A percentile compares a stretch with the other conserved stretches of the same genome.
Conservation (phyloP, 495 filamentous ascomycete genomes). For the Podospora pseudopauciseta region DNA sequence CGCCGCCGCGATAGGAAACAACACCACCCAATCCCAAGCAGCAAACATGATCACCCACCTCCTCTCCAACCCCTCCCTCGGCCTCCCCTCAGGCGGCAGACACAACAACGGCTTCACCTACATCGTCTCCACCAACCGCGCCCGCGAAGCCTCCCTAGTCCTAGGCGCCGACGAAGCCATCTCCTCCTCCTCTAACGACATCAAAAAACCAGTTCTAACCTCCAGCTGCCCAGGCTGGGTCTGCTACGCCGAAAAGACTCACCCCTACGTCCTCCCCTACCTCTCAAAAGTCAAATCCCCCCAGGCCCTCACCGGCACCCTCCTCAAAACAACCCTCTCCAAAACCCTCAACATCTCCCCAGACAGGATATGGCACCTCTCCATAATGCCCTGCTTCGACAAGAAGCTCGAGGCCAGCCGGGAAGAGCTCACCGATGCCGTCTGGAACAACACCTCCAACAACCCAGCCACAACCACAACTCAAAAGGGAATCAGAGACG, state of each 20-base stretch:
- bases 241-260: conserved; percentile 96
- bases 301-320: conserved; percentile 84
- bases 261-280: conserved; percentile 87
- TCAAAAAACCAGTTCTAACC: conserved; percentile 70
- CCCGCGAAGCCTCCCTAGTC: conserved; percentile 72
- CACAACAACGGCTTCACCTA: conserved; percentile 76
- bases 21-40: conserved; percentile 67
- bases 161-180: conserved; percentile 76
- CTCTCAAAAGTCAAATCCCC: conserved; percentile 89
- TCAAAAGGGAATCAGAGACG: conserved; percentile 65
- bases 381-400: conserved; percentile 98
- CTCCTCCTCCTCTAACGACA: conserved; percentile 8
- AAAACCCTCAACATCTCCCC: conserved; percentile 65
- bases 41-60: conserved; percentile 80
- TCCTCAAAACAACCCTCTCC: conserved; percentile 80
- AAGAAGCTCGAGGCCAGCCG: conserved; percentile 97
- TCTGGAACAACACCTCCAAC: conserved; percentile 54
- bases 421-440: conserved; percentile 78
- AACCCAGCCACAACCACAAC: conserved; percentile 25
- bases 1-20: conserved; percentile 75
- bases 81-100: conserved; percentile 63
- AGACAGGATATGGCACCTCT: conserved; percentile 85
- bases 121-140: conserved; percentile 80
- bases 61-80: conserved; percentile 62
- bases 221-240: conserved; percentile 97